These are phyloP conservation scores for Macrophomina pseudophaseolina DNA, from an alignment of 2,329 filamentous ascomycete species.

Conservation along the genomic window DNA sequence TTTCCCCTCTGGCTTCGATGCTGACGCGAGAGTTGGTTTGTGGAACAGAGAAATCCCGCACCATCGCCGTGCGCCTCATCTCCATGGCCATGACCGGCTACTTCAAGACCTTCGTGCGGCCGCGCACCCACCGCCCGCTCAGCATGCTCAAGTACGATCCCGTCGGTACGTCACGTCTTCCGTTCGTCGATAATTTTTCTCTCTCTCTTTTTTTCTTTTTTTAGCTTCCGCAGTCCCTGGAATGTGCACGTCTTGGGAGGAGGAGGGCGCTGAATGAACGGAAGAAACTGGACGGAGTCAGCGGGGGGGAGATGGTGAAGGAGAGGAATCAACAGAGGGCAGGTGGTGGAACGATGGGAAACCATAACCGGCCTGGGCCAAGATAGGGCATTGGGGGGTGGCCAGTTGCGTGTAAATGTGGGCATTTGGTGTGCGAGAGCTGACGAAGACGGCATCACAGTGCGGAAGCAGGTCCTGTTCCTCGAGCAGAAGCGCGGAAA, in stretches of 20 bases:
- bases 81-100: conserved; percentile 99
- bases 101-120: conserved; percentile 89
- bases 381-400: too few species aligned
- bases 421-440: background rate
- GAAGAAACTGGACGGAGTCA: background rate
- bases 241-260: too few species aligned
- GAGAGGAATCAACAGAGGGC: background rate
- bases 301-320: background rate
- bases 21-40: background rate
- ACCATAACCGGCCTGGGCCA: too few species aligned
- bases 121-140: conserved; percentile 79
- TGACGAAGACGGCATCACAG: conserved; percentile 51
- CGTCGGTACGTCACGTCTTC: conserved; percentile 67
- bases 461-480: conserved; percentile 94
- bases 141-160: conserved; percentile 99
- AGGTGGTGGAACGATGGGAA: too few species aligned
- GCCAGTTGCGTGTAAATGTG: too few species aligned
- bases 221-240: too few species aligned
- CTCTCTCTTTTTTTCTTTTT: too few species aligned
- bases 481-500: conserved; percentile 87
- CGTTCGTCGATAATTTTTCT: too few species aligned
- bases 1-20: background rate
- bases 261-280: too few species aligned
- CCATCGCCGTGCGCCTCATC: conserved; percentile 89
- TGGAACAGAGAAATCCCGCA: conserved; percentile 76